phyloP scores from a whole-genome alignment of 345 rosid species.

The Eucalyptus paniculata region DNA sequence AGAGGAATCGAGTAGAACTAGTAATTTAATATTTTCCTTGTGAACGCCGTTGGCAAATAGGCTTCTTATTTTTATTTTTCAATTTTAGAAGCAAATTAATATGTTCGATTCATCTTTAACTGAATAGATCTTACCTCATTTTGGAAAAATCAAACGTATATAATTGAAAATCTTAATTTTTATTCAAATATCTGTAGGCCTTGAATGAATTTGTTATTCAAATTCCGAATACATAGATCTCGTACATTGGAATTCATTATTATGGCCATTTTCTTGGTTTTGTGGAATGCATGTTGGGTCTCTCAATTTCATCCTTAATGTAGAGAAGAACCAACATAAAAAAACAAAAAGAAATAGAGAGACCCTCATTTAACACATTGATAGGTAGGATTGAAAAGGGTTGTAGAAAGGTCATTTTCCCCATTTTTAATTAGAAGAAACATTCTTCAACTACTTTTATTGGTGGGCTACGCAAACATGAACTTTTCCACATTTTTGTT shows the following conservation, averaged over 20 bases:
- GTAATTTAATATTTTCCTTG: neutral
- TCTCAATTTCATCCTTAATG: neutral
- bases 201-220: neutral
- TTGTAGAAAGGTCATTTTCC: neutral
- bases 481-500: neutral
- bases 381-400: neutral
- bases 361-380: neutral
- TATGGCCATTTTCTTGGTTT: neutral
- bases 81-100: neutral
- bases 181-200: neutral
- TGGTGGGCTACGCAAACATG: neutral
- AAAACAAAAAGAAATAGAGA: accelerated
- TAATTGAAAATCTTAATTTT: neutral
- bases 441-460: neutral
- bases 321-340: neutral
- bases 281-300: neutral
- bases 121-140: neutral
- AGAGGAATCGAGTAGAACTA: neutral
- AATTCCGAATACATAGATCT: neutral
- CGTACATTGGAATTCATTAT: neutral
- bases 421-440: neutral
- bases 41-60: neutral
- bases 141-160: neutral
- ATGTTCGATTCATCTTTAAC: neutral
- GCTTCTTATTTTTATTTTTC: neutral